Percentiles rank a stretch among this genome's conserved stretches.
These are phyloP conservation scores for Keithomyces neogunnii DNA, from an alignment of 2,329 filamentous ascomycete genomes.

Conservation along the genomic window DNA sequence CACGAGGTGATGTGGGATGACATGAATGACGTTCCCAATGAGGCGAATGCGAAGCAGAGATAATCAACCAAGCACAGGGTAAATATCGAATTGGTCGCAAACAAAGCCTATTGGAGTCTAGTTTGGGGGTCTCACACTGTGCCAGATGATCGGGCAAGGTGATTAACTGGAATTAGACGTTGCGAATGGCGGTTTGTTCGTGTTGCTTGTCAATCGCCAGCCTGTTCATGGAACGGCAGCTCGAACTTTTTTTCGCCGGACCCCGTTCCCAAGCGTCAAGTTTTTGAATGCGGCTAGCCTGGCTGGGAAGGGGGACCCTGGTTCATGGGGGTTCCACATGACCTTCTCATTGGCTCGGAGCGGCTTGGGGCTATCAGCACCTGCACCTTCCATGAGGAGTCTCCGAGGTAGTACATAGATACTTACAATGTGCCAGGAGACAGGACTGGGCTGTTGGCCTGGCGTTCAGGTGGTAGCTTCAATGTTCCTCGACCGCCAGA, in stretches of 20 bases:
- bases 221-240: conserved; percentile 1
- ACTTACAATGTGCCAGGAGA: not conserved
- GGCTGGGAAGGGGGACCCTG: conserved; percentile 2
- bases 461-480: not conserved
- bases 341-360: conserved; percentile 16
- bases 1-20: not conserved
- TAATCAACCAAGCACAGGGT: not conserved
- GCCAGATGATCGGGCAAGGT: not conserved
- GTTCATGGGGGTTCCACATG: conserved; percentile 12
- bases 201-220: not conserved
- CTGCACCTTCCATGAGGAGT: not conserved
- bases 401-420: not conserved
- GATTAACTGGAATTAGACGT: not conserved
- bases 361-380: not conserved
- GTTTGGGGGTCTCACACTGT: not conserved
- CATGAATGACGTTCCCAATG: not conserved
- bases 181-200: not conserved
- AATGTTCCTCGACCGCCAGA: too few species aligned
- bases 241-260: conserved; percentile 18
- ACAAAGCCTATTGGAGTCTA: not conserved
- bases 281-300: not conserved
- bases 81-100: not conserved
- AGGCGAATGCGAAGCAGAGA: not conserved
- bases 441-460: too few species aligned
- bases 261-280: not conserved